Evolutionary conservation across 805 yeast species (phyloP).

Genomic region (Ogataea henricii): DNA sequence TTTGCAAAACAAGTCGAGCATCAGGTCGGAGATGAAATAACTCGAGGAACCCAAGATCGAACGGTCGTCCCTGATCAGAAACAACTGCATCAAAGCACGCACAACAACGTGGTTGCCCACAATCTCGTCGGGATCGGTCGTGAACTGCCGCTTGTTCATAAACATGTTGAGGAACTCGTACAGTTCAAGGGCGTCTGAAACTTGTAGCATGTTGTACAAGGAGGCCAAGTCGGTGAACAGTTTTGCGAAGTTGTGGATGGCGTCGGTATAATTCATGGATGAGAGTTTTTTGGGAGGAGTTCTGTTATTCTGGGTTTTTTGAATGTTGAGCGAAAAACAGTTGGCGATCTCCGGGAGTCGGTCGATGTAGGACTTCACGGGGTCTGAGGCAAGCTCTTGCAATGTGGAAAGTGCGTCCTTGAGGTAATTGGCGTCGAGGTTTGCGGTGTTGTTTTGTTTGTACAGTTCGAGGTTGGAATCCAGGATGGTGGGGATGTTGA

Average conservation of each 20-base stretch:
- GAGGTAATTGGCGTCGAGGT: constrained; percentile 9
- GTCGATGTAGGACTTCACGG: constrained; percentile 22
- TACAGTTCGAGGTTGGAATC: constrained; percentile 14
- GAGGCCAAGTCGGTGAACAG: constrained; percentile 42
- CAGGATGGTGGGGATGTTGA: constrained; percentile 13
- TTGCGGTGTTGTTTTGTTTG: background rate
- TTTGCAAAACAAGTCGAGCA: constrained; percentile 31
- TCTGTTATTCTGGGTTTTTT: constrained; percentile 48
- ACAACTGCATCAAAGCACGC: constrained; percentile 63
- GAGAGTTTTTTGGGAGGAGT: constrained; percentile 44
- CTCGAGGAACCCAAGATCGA: constrained; percentile 51
- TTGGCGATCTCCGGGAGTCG: constrained; percentile 33
- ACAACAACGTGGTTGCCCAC: constrained; percentile 49
- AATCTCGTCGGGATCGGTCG: constrained; percentile 31
- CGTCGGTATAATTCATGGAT: constrained; percentile 25
- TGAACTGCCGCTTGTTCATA: constrained; percentile 29
- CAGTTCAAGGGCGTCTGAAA: constrained; percentile 31
- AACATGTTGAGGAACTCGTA: constrained; percentile 27
- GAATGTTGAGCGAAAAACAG: constrained; percentile 49
- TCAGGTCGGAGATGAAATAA: constrained; percentile 39
- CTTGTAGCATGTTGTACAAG: constrained; percentile 36
- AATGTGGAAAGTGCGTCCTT: constrained; percentile 9
- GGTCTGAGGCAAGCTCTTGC: constrained; percentile 5
- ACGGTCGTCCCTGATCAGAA: constrained; percentile 62
- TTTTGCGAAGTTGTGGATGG: constrained; percentile 22